Base-by-base conservation (phyloP, 225 moss, liverwort and hornwort species). In the Physcomitrellopsis africana region DNA sequence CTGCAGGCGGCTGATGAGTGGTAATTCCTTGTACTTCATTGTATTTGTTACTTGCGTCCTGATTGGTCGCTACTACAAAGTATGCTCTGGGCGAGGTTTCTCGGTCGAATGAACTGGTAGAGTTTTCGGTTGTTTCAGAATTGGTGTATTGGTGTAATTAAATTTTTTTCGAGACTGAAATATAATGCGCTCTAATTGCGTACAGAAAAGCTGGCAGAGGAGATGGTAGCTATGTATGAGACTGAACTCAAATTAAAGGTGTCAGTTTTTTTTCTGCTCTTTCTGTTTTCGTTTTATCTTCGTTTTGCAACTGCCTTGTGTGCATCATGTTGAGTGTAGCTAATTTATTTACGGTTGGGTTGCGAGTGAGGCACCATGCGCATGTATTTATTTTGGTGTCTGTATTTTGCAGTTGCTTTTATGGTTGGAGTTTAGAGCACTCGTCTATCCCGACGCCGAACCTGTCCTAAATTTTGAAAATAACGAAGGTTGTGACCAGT, bases 211-310 rank as follows among this genome's bases (percentile, higher is more conserved):
- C 78, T 99, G 74, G 93, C 90, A 3, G 84, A 86, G 37, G 93
- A 95, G 60, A 74, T 95, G 29, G 75, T 83, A 43, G 73, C 68
- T 59, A 99, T 99, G 99, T 99, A 87, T 77, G 83, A 93, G 67
- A 76, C 78, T 79, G 99, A 99, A 86, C 84, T 99, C 60, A 93
- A 88, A 80, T 63, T 99, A 12, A 97, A 97, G 90, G 96, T 86
- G 83, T 61, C 32, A 55, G 27, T 16, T 55, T 46, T 57, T 20
- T 49, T 67, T 20, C 27, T 49, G 48, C n/a, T 27, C 41, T 54
- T 14, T 47, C 14, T 65, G 45, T 65, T 12, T 32, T 52, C 52
- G 27, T 45, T 37, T 37, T 2, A 16, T 67, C 17, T 60, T 43
- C 5, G 27, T 12, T 41, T 75, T 55, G 20, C 11, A 16, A 3